phyloP scores from a whole-genome alignment of 139 green algal species.

The Picochlorum sp. region DNA sequence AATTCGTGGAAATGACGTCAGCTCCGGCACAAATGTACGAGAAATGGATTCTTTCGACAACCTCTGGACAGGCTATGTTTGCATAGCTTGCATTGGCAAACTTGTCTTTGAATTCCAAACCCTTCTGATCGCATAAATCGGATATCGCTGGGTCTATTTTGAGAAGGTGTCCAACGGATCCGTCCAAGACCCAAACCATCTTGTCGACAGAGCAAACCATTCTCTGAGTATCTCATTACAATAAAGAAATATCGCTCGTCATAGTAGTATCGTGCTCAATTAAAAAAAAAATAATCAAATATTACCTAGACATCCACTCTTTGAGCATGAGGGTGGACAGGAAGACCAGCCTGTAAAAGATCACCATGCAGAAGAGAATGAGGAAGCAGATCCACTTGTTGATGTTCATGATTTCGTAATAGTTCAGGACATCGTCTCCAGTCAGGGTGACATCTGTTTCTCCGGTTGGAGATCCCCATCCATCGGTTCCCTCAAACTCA shows the following conservation, averaged over 20 bases:
- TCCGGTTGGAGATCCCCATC: slow-evolving; percentile 37
- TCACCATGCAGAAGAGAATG: slow-evolving; percentile 34
- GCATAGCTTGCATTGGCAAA: slow-evolving; percentile 37
- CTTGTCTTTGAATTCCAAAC: slow-evolving; percentile 26
- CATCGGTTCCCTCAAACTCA: slow-evolving; percentile 29
- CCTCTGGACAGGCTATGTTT: slow-evolving; percentile 25
- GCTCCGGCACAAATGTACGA: slow-evolving; percentile 40
- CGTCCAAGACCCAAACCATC: no score
- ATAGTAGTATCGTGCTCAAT: no score
- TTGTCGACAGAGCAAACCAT: no score
- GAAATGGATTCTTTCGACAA: slow-evolving; percentile 27
- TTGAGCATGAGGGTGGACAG: slow-evolving; percentile 33
- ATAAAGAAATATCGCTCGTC: no score
- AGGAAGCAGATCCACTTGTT: slow-evolving; percentile 35
- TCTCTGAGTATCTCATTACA: no score
- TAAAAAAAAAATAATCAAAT: background rate
- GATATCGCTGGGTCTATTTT: no score
- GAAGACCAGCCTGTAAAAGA: slow-evolving; percentile 47
- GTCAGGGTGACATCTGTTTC: slow-evolving; percentile 11
- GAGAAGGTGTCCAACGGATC: no score
- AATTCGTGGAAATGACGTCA: slow-evolving; percentile 48
- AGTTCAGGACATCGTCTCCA: slow-evolving; percentile 26
- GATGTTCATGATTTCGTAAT: slow-evolving; percentile 34
- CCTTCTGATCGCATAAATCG: background rate
- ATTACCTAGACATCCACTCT: slow-evolving; percentile 17